Evolutionary conservation across 352 stramenopile genomes (phyloP), one percentile per base, ranked within the genome.

Genomic region (Globisporangium uncinulatum): DNA sequence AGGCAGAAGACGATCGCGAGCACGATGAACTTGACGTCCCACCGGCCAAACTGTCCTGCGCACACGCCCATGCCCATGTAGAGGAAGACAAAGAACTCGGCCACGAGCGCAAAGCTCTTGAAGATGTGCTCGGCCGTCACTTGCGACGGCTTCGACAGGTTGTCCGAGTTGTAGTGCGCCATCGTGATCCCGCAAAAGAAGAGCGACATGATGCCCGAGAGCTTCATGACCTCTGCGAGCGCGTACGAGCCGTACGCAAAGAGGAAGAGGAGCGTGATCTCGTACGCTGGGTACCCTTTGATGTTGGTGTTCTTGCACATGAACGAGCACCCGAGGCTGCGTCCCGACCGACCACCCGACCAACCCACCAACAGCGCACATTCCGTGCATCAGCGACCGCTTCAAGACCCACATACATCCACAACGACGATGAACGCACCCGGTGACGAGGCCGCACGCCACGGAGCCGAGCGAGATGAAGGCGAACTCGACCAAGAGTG

Each of bases 181-280:
- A 92, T 92, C 13, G 83, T 83, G 47, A 92, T 83, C 13, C 82
- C 93, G 39, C 83, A 93, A 55, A 98, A 97, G 42, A 98, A 89
- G 15, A 97, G 84, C 14, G 88, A 92, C 62, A 98, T 92, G 70
- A 98, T 97, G 14, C 93, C 92, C 21, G 73, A 89, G 8, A 94
- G 62, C 49, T 89, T 78, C 62, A 86, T 79, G 31, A 87, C 70
- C 53, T 89, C 76, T 1, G 74, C 75, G 6, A 87, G 66, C 6
- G 86, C 73, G 43, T 88, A 89, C 9, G 76, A 85, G 3, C 71
- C 76, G 51, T 91, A 91, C 0, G 78, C 76, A 19, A 77, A 91
- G 2, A 91, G 67, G 42, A 91, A 87, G 5, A 89, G 52, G 34
- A 89, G 65, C 57, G 76, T 87, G 47, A 89, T 88, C 51, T 92